These are phyloP conservation scores for Capronia americana DNA, from an alignment of 2,329 filamentous ascomycete species.

Conservation along the genomic window DNA sequence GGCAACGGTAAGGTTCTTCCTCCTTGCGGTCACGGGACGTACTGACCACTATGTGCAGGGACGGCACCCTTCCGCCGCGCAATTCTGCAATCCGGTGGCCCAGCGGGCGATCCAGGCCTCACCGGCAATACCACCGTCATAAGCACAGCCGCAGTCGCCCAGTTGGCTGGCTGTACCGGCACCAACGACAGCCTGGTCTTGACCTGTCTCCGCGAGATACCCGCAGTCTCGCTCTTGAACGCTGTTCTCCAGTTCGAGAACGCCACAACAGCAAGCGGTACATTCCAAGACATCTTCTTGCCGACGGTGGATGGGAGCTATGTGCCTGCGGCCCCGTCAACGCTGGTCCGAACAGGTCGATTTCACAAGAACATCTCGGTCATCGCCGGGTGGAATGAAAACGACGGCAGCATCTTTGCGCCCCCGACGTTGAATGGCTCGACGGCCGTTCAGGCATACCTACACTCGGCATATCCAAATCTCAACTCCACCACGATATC, in stretches of 20 bases:
- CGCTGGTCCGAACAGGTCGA: slow-evolving; percentile 49
- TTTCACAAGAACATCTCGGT: slow-evolving; percentile 49
- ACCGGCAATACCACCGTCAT: slow-evolving; percentile 53
- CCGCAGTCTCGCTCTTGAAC: slow-evolving; percentile 16
- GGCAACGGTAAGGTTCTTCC: slow-evolving; percentile 36
- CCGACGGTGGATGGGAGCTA: slow-evolving; percentile 59
- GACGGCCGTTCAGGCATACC: slow-evolving; percentile 13
- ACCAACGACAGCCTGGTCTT: slow-evolving; percentile 18
- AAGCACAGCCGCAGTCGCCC: slow-evolving; percentile 25
- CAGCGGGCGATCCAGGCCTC: slow-evolving; percentile 60
- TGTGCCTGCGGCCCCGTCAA: slow-evolving; percentile 53
- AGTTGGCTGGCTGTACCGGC: slow-evolving; percentile 20
- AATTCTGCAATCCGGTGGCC: slow-evolving; percentile 53
- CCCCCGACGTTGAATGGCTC: slow-evolving; percentile 19
- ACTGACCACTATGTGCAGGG: slow-evolving; percentile 39
- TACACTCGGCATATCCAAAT: slow-evolving; percentile 19
- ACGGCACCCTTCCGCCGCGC: slow-evolving; percentile 55
- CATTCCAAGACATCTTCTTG: slow-evolving; percentile 28
- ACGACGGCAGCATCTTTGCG: slow-evolving; percentile 28
- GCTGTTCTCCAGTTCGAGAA: slow-evolving; percentile 27
- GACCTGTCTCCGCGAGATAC: slow-evolving; percentile 17
- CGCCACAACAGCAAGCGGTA: slow-evolving; percentile 15
- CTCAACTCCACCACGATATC: slow-evolving; percentile 23
- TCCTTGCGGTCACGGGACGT: not conserved
- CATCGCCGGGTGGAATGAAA: slow-evolving; percentile 29